These are phyloP conservation scores for Crepidotus variabilis DNA, from an alignment of 768 basidiomycete species.

Conservation along the genomic window DNA sequence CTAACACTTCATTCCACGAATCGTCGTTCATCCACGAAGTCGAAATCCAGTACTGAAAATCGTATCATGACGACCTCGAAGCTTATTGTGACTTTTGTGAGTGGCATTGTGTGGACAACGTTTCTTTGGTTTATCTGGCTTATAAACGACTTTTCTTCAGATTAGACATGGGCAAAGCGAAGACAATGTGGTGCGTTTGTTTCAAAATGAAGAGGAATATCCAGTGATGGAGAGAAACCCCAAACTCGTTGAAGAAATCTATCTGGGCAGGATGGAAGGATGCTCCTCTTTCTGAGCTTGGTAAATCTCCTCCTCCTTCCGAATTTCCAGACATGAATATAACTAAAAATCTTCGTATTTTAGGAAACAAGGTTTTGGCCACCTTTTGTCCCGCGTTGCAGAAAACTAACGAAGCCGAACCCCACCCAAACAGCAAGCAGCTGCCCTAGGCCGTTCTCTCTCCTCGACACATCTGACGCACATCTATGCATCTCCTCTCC, in stretches of 20 bases:
- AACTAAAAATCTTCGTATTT: neutral
- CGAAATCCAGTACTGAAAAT: too few species aligned
- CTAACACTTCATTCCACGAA: too few species aligned
- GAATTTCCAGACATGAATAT: neutral
- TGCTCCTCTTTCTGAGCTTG: slow-evolving; percentile 68
- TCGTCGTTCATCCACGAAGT: too few species aligned
- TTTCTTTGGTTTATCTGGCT: neutral
- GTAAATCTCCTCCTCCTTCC: slow-evolving; percentile 29
- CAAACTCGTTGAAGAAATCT: slow-evolving; percentile 21
- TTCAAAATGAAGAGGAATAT: too few species aligned
- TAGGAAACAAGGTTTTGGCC: slow-evolving; percentile 18
- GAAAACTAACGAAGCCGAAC: neutral
- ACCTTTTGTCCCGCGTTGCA: neutral
- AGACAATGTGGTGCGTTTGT: slow-evolving; percentile 51
- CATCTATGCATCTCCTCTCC: slow-evolving; percentile 67
- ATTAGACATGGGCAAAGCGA: slow-evolving; percentile 43
- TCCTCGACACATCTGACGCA: slow-evolving; percentile 43
- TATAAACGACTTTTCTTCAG: slow-evolving; percentile 4
- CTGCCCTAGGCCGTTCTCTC: slow-evolving; percentile 55
- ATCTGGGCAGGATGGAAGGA: slow-evolving; percentile 81
- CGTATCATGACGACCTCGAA: neutral
- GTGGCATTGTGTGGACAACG: neutral
- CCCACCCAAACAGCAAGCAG: slow-evolving; percentile 44
- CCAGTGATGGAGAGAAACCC: neutral
- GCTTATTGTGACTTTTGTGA: slow-evolving; percentile 1